phyloP scores from a whole-genome alignment of 1,139 yeast species.

The Kurtzmaniella quercitrusa region DNA sequence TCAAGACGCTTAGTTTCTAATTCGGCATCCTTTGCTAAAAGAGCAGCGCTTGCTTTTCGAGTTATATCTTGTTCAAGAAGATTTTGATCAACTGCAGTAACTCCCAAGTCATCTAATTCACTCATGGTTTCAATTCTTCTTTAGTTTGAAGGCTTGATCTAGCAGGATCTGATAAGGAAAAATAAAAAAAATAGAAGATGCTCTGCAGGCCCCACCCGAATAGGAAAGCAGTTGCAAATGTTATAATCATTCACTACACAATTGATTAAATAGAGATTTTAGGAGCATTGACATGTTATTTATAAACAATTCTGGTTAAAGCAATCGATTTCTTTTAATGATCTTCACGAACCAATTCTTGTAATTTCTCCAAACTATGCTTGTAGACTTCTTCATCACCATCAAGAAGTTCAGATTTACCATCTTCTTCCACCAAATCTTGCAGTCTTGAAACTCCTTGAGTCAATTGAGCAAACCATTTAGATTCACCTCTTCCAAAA shows the following conservation, averaged over 20 bases:
- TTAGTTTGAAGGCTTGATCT: neutral
- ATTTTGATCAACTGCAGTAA: constrained; percentile 65
- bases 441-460: constrained; percentile 31
- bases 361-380: constrained; percentile 22
- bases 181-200: too few relatives aligned
- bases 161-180: neutral
- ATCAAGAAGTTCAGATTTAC: constrained; percentile 16
- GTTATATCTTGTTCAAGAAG: constrained; percentile 72
- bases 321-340: neutral
- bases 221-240: too few relatives aligned
- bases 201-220: too few relatives aligned
- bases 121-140: constrained; percentile 4
- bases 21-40: constrained; percentile 62
- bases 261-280: too few relatives aligned
- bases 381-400: constrained; percentile 26
- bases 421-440: constrained; percentile 20
- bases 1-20: constrained; percentile 70
- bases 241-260: too few relatives aligned
- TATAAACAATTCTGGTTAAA: neutral
- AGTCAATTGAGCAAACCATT: constrained; percentile 57
- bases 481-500: constrained; percentile 72
- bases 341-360: constrained; percentile 16
- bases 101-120: constrained; percentile 24
- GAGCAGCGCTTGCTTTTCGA: constrained; percentile 59
- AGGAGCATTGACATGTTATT: too few relatives aligned